Conservation (phyloP, 192 early-diverging fungal genomes). For the Dimargaris cristalligena region DNA sequence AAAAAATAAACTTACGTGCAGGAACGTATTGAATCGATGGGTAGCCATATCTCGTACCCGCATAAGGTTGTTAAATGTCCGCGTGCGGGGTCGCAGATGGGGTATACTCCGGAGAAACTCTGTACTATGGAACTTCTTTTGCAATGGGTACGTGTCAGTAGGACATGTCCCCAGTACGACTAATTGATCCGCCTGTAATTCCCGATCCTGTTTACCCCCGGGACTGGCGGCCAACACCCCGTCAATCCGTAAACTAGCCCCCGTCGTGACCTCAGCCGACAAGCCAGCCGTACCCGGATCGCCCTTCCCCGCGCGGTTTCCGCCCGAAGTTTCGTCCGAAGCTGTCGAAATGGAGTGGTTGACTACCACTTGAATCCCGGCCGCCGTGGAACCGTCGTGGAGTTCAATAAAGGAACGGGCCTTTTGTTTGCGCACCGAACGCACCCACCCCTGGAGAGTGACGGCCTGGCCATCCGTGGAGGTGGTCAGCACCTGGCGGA, state of each 20-base stretch:
- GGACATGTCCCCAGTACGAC: constrained; percentile 40
- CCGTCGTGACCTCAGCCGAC: not conserved
- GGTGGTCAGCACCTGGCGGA: constrained; percentile 8
- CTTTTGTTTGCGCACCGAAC: constrained; percentile 66
- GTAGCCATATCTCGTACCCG: constrained; percentile 51
- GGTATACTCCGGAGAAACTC: constrained; percentile 64
- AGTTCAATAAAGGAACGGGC: constrained; percentile 57
- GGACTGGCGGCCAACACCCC: constrained; percentile 48
- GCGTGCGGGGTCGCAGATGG: constrained; percentile 57
- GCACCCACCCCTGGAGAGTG: constrained; percentile 60
- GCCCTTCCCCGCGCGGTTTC: too few species aligned
- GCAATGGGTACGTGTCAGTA: constrained; percentile 63
- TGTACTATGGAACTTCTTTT: constrained; percentile 62
- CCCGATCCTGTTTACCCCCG: constrained; percentile 52
- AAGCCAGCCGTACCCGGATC: too few species aligned
- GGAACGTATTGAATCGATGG: constrained; percentile 53
- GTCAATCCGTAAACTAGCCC: constrained; percentile 39
- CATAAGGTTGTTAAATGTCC: constrained; percentile 52
- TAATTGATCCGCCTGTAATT: constrained; percentile 40
- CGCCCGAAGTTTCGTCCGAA: not conserved
- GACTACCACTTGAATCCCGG: constrained; percentile 50
- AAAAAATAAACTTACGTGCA: too few species aligned
- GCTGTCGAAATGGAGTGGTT: constrained; percentile 17
- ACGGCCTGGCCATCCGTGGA: constrained; percentile 16
- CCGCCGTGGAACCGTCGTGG: constrained; percentile 52